Conservation (phyloP, 2,329 filamentous ascomycete species). For the Neurospora crassa region DNA sequence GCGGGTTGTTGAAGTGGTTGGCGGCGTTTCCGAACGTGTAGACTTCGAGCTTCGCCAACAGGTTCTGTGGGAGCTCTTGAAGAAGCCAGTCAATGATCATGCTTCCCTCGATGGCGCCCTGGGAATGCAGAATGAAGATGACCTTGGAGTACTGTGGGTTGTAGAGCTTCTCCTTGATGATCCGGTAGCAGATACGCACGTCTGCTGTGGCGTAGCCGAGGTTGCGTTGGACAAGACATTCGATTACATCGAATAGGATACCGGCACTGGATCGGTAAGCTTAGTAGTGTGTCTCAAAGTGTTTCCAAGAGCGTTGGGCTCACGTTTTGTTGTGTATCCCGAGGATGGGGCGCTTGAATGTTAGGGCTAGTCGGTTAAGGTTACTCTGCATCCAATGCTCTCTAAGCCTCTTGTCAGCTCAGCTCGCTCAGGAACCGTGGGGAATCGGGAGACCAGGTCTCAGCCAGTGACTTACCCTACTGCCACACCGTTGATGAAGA, state of each 20-base stretch:
- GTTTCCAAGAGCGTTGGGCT: neutral
- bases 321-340: slow-evolving; percentile 69
- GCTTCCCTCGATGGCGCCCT: slow-evolving; percentile 66
- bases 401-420: slow-evolving; percentile 24
- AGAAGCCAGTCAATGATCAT: slow-evolving; percentile 69
- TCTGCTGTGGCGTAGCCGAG: slow-evolving; percentile 64
- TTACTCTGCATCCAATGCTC: slow-evolving; percentile 61
- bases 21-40: slow-evolving; percentile 72
- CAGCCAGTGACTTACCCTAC: slow-evolving; percentile 38
- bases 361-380: slow-evolving; percentile 59
- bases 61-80: slow-evolving; percentile 56
- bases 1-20: slow-evolving; percentile 75
- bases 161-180: slow-evolving; percentile 55
- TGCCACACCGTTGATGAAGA: slow-evolving; percentile 70
- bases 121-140: slow-evolving; percentile 65
- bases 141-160: slow-evolving; percentile 56
- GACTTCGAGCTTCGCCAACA: slow-evolving; percentile 61
- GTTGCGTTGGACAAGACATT: slow-evolving; percentile 69
- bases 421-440: slow-evolving; percentile 1
- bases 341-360: slow-evolving; percentile 60
- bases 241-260: slow-evolving; percentile 65
- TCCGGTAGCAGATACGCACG: slow-evolving; percentile 50
- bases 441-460: neutral
- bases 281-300: neutral
- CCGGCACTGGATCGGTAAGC: slow-evolving; percentile 31